phyloP scores from a whole-genome alignment of 805 yeast genomes.

The Torulaspora gathmanii region DNA sequence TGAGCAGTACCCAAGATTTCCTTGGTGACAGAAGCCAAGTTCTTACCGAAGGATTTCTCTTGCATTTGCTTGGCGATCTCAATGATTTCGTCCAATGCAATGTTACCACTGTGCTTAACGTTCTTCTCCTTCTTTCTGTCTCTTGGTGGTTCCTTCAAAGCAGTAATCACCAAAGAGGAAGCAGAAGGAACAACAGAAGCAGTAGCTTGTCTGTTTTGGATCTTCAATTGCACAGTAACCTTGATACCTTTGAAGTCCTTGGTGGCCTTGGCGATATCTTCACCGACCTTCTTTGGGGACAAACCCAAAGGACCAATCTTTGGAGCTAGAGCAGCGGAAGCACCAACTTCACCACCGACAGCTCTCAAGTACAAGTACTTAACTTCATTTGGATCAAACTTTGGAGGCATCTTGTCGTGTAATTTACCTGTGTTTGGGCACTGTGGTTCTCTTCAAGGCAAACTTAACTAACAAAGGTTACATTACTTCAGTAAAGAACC shows the following conservation, averaged over 20 bases:
- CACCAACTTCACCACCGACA: constrained; percentile 99
- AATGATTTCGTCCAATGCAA: constrained; percentile 91
- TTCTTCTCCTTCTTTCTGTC: constrained; percentile 99
- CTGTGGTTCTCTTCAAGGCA: constrained; percentile 8
- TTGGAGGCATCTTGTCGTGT: constrained; percentile 76
- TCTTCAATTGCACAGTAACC: constrained; percentile 97
- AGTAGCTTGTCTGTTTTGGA: constrained; percentile 99
- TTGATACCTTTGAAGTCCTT: constrained; percentile 98
- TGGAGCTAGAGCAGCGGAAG: constrained; percentile 99
- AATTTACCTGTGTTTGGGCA: constrained; percentile 16
- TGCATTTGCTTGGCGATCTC: constrained; percentile 97
- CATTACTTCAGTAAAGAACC: neutral
- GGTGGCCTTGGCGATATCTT: constrained; percentile 99
- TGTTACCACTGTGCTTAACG: constrained; percentile 98
- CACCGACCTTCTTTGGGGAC: constrained; percentile 99
- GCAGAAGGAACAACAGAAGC: constrained; percentile 99
- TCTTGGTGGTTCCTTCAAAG: constrained; percentile 99
- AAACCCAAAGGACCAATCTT: constrained; percentile 99
- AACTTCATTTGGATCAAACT: constrained; percentile 98
- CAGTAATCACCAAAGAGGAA: constrained; percentile 97
- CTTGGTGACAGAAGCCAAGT: constrained; percentile 92
- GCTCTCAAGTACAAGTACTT: constrained; percentile 98
- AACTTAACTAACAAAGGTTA: neutral
- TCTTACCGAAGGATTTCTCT: constrained; percentile 97
- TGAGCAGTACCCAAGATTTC: constrained; percentile 99